Evolutionary conservation across 805 yeast species (phyloP).

Genomic region (Metschnikowia corniflorae): DNA sequence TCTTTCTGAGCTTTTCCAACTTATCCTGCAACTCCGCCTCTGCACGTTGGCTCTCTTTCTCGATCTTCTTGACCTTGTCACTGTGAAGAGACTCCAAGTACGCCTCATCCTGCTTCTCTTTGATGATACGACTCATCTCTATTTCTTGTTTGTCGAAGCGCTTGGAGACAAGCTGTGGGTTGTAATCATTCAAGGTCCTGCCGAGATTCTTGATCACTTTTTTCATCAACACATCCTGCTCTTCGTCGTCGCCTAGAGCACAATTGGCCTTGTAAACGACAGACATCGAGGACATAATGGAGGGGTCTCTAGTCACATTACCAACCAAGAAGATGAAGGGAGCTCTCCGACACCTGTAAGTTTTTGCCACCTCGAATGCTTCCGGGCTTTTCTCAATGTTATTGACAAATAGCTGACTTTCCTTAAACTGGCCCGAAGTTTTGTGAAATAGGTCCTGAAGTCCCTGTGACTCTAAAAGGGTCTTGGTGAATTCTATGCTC

Average conservation of each 20-base stretch:
- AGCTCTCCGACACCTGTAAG: constrained; percentile 26
- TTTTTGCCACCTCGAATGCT: constrained; percentile 34
- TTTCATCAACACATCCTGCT: constrained; percentile 8
- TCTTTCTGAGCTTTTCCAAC: constrained; percentile 13
- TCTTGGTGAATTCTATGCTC: constrained; percentile 16
- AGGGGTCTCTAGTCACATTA: constrained; percentile 34
- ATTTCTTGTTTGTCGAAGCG: constrained; percentile 40
- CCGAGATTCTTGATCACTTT: constrained; percentile 25
- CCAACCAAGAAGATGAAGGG: constrained; percentile 40
- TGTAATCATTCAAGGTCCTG: constrained; percentile 27
- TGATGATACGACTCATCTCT: constrained; percentile 35
- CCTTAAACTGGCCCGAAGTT: constrained; percentile 25
- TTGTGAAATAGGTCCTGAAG: constrained; percentile 22
- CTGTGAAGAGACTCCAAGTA: constrained; percentile 39
- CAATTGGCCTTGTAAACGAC: constrained; percentile 33
- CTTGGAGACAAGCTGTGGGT: constrained; percentile 38
- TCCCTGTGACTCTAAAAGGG: constrained; percentile 13
- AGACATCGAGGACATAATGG: constrained; percentile 38
- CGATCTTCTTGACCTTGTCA: constrained; percentile 53
- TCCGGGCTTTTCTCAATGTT: constrained; percentile 35
- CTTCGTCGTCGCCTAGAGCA: constrained; percentile 19
- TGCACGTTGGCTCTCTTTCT: constrained; percentile 28
- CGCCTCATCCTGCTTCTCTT: constrained; percentile 43
- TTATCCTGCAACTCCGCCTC: constrained; percentile 10
- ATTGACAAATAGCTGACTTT: constrained; percentile 27